Base-by-base conservation (phyloP, 164 flowering plant genomes). In the Houttuynia cordata region DNA sequence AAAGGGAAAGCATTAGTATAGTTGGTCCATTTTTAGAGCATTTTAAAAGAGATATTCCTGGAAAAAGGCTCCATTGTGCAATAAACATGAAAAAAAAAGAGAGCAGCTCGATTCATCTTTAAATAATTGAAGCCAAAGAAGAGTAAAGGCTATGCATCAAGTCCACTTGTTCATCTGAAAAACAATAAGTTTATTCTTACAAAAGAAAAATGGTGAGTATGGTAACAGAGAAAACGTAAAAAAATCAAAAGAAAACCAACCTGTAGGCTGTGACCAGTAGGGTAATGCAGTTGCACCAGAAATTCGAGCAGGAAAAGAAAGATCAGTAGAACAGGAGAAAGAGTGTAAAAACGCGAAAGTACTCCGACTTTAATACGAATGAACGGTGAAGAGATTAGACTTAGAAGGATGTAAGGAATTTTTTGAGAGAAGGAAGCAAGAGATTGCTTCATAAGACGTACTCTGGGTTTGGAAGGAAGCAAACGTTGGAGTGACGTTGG, bases 401-500 rank as follows among this genome's bases (percentile, higher is more conserved):
- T 80, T 81, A 79, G 83, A 85, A 77, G 71, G 65, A 70, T 71
- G 74, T 84, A 53, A 45, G 49, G 17, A 30, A 64, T 71, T 71
- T 62, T n/a, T n/a, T 73, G 77, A 74, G 73, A 73, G 47, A 77
- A 77, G 83, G 70, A 71, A 82, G 66, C 57, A 63, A 1, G 37
- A 54, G 64, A 45, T 45, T 45, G 49, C 49, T 45, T 45, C 64
- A 39, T 57, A 64, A 61, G 17, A 45, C 4, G 70, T n/a, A n/a
- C n/a, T n/a, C 64, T 57, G 58, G 73, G 63, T 72, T 74, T 68
- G 74, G 65, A 68, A 68, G 24, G 61, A 81, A 79, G 80, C 78
- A 71, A 81, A 74, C 73, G 81, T 74, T 71, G 60, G 79, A 77
- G 80, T 76, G 78, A 45, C 54, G 37, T 30, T n/a, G n/a, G n/a